Evolutionary conservation across 2,329 filamentous ascomycete species (phyloP).

Genomic region (Xylariaceae sp.): DNA sequence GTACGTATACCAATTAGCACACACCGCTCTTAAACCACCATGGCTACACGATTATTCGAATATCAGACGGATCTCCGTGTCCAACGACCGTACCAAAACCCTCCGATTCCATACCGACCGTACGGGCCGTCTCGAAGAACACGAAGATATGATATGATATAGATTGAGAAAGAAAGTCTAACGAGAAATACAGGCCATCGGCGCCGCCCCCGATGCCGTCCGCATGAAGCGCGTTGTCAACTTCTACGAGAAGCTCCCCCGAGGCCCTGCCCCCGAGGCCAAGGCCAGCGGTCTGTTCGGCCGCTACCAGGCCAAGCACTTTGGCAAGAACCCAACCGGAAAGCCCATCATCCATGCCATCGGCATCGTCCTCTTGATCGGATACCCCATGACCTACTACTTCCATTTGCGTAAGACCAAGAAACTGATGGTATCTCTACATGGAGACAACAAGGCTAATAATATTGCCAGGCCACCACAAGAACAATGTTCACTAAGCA

Average conservation of each 20-base stretch:
- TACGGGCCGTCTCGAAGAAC: background rate
- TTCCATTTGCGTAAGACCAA: conserved; percentile 90
- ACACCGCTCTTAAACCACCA: conserved; percentile 3
- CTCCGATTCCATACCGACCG: conserved; percentile 1
- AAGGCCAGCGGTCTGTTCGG: conserved; percentile 80
- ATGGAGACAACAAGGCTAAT: background rate
- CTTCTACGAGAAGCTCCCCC: conserved; percentile 98
- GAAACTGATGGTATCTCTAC: background rate
- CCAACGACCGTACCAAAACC: background rate
- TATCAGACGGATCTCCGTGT: background rate
- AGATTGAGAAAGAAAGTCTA: conserved; percentile 31
- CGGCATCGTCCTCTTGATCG: conserved; percentile 71
- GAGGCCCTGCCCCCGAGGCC: conserved; percentile 80
- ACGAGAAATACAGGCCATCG: conserved; percentile 69
- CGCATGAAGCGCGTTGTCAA: conserved; percentile 97
- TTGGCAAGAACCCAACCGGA: conserved; percentile 87
- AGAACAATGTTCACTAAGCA: conserved; percentile 96
- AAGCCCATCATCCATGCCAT: conserved; percentile 88
- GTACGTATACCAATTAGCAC: conserved; percentile 54
- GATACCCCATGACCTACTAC: conserved; percentile 99
- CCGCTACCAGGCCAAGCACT: conserved; percentile 88
- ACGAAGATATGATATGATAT: background rate
- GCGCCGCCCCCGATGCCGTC: conserved; percentile 89
- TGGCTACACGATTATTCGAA: background rate
- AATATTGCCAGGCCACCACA: conserved; percentile 80